Base-by-base conservation (phyloP, 169 alveolate genomes). In the Plasmodium berghei region DNA sequence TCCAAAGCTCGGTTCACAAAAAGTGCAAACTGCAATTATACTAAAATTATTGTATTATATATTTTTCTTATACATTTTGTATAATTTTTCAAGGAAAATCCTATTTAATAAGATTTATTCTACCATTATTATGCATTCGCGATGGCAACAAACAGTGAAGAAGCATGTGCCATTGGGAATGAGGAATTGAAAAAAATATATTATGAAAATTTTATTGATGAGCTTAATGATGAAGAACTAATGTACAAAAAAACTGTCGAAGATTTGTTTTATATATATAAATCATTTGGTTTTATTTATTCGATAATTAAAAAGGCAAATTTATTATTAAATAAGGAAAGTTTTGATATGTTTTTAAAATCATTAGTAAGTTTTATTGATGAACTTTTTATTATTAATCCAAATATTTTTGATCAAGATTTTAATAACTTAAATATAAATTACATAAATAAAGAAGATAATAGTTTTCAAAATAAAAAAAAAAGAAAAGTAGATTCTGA, bases 181-280 rank as follows among this genome's bases (percentile, higher is more conserved):
- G 90, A 83, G 61, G 90, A 83, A 14, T 54, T 83, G 64, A 83
- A 83, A 46, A 83, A 59, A 46, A 49, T 83, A 28, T 83, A 83
- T 61, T 83, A 69, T 24, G 90, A 83, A 40, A 34, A 83, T 83
- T 83, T 83, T 58, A 83, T 83, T 45, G 90, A 83, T 34, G 90
- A 83, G 14, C 52, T 83, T 28, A 83, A 71, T 48, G 90, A 83
- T 56, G 90, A 83, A 83, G 90, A 83, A 83, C 63, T 83, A 48
- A 83, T 70, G 85, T 83, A 83, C 16, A 83, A 83, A 22, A 83
- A 83, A 46, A 69, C 90, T 12, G 90, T 83, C 5, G 90, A 83
- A 69, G 90, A 83, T 83, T 83, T 83, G 40, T 83, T 83, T 69
- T 70, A 55, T 14, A 83, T 83, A n/a, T 83, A 83, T n/a, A 83